These are phyloP conservation scores for Aspergillus sclerotioniger DNA, from an alignment of 495 filamentous ascomycete genomes.

Conservation along the genomic window DNA sequence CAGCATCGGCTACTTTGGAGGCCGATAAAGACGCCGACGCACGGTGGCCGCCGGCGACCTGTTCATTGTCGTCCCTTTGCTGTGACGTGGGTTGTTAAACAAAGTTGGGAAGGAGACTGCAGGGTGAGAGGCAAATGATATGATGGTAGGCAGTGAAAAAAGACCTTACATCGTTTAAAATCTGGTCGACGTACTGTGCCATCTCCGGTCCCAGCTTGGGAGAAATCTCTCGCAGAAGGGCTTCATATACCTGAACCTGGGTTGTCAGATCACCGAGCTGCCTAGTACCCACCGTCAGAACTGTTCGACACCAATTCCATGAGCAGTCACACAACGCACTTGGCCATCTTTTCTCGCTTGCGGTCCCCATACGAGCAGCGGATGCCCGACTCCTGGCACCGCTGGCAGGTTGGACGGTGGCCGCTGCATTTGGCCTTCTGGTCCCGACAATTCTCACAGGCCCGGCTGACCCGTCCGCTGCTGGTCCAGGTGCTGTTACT, in stretches of 20 bases:
- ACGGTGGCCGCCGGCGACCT: constrained; percentile 17
- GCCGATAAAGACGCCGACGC: constrained; percentile 13
- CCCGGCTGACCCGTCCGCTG: constrained; percentile 47
- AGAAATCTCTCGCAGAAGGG: constrained; percentile 37
- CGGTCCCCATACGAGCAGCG: constrained; percentile 56
- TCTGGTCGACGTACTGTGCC: constrained; percentile 38
- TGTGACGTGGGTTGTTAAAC: constrained; percentile 3
- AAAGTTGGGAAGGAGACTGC: neutral
- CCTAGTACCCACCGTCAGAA: constrained; percentile 28
- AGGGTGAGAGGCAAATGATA: neutral
- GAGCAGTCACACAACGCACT: constrained; percentile 38
- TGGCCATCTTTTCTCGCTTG: constrained; percentile 57
- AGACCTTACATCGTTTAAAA: constrained; percentile 32
- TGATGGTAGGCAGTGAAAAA: neutral
- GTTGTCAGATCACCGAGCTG: constrained; percentile 39
- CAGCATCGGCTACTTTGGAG: constrained; percentile 19
- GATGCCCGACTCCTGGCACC: constrained; percentile 53
- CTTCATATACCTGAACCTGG: constrained; percentile 35
- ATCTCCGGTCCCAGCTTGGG: constrained; percentile 31
- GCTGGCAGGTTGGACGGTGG: constrained; percentile 53
- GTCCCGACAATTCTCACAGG: constrained; percentile 73
- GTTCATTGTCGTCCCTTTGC: constrained; percentile 13
- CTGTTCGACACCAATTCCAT: neutral
- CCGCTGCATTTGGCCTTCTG: constrained; percentile 66
- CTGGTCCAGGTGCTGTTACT: constrained; percentile 28